Conservation (phyloP, 352 stramenopile species). For the Pythium volutum region DNA sequence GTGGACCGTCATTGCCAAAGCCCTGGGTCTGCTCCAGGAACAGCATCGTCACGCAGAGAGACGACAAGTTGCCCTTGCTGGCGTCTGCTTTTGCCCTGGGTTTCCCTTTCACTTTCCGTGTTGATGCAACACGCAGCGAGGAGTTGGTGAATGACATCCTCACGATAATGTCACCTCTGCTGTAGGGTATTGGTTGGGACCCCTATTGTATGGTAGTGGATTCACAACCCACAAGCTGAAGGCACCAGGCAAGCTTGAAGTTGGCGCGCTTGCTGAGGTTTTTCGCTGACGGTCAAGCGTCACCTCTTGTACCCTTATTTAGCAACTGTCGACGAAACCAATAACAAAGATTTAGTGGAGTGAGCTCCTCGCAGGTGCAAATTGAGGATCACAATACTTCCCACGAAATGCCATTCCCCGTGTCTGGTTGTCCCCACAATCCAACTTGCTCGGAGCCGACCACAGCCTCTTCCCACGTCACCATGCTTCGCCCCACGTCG, state of each 20-base stretch:
- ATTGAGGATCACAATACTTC: not conserved
- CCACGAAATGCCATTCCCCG: not conserved
- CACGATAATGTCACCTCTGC: not conserved
- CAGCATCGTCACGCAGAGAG: constrained; percentile 39
- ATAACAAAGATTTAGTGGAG: not conserved
- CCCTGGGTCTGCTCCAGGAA: constrained; percentile 82
- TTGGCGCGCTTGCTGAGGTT: constrained; percentile 19
- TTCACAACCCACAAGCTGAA: not conserved
- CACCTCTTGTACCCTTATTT: constrained; percentile 11
- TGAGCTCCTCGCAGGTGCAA: constrained; percentile 8
- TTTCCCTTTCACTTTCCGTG: not conserved
- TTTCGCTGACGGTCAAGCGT: constrained; percentile 18
- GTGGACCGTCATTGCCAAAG: constrained; percentile 28
- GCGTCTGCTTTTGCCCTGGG: not conserved
- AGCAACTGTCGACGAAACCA: constrained; percentile 30
- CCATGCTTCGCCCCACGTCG: constrained; percentile 28
- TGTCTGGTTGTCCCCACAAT: not conserved
- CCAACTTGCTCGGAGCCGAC: constrained; percentile 6
- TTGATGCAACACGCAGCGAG: constrained; percentile 14
- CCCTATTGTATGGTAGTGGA: not conserved
- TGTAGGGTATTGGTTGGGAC: constrained; percentile 6
- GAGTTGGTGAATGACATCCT: not conserved
- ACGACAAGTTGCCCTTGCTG: not conserved
- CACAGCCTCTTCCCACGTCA: not conserved
- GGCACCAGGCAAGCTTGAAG: constrained; percentile 18